phyloP scores from a whole-genome alignment of 768 basidiomycete species.

The Tylopilus rubrobrunneus region DNA sequence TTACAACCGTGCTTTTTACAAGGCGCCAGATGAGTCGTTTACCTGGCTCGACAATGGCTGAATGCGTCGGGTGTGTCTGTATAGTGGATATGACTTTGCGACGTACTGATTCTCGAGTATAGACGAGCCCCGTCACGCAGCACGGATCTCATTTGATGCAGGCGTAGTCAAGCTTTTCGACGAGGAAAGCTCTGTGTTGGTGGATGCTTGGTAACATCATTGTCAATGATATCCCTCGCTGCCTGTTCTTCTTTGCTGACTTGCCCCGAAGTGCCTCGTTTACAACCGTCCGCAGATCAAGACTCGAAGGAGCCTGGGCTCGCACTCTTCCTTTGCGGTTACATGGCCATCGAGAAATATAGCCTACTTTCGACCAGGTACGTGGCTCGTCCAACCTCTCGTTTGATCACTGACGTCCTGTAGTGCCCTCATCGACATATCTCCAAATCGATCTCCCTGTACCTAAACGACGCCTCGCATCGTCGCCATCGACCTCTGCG shows the following conservation, averaged over 20 bases:
- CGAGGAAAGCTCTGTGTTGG: conserved; percentile 52
- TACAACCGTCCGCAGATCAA: conserved; percentile 57
- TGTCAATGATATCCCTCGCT: conserved; percentile 37
- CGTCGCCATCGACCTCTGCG: too few species aligned
- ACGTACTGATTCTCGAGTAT: conserved; percentile 9
- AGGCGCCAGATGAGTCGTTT: conserved; percentile 67
- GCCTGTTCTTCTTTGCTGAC: conserved; percentile 7
- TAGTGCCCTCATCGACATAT: conserved; percentile 80
- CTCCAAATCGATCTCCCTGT: conserved; percentile 75
- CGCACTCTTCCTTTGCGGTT: conserved; percentile 78
- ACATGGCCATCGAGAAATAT: conserved; percentile 77
- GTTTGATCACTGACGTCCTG: neutral
- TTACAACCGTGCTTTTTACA: conserved; percentile 57
- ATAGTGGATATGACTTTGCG: neutral
- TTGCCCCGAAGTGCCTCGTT: conserved; percentile 48
- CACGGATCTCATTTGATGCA: conserved; percentile 78
- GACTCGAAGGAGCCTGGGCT: conserved; percentile 58
- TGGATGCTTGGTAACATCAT: conserved; percentile 62
- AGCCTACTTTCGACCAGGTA: conserved; percentile 72
- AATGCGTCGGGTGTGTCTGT: conserved; percentile 58
- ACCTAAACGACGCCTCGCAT: conserved; percentile 73
- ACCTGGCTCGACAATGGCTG: conserved; percentile 74
- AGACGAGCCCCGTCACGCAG: conserved; percentile 77
- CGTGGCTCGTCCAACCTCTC: conserved; percentile 3
- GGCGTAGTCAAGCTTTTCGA: too few species aligned